These are phyloP conservation scores for Rhizopus delemar DNA, from an alignment of 371 early-diverging fungal species.

Conservation along the genomic window DNA sequence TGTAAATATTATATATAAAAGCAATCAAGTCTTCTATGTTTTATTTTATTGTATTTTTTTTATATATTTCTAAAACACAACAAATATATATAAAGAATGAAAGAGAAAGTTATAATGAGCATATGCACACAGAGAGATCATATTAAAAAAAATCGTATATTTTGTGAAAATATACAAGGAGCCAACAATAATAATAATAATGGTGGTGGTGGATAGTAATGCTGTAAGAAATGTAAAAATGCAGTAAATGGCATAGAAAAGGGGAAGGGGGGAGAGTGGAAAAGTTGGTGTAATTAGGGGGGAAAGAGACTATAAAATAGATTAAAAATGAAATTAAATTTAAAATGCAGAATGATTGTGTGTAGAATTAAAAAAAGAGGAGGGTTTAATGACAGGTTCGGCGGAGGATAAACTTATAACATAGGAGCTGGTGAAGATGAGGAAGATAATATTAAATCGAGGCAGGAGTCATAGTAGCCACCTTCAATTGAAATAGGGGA, in stretches of 20 bases:
- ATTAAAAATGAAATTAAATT: constrained; percentile 4
- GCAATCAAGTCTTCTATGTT: not conserved
- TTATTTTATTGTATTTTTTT: not conserved
- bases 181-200: too few relatives aligned
- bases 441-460: constrained; percentile 19
- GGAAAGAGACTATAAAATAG: not conserved
- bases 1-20: constrained; percentile 3
- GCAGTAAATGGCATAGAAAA: constrained; percentile 1
- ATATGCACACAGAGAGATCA: constrained; percentile 5
- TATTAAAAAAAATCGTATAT: too few relatives aligned
- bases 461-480: constrained; percentile 25
- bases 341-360: not conserved
- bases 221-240: not conserved
- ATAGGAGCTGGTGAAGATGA: constrained; percentile 3
- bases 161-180: not conserved
- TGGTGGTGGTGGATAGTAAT: not conserved
- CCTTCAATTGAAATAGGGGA: constrained; percentile 25
- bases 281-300: not conserved
- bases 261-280: not conserved
- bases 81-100: not conserved
- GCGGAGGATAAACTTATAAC: not conserved
- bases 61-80: not conserved
- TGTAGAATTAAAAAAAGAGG: not conserved
- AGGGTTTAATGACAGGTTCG: not conserved
- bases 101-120: not conserved